Percentiles rank a stretch among this genome's conserved stretches.
Conservation (phyloP, 2,329 filamentous ascomycete genomes). For the Phoma sp. region DNA sequence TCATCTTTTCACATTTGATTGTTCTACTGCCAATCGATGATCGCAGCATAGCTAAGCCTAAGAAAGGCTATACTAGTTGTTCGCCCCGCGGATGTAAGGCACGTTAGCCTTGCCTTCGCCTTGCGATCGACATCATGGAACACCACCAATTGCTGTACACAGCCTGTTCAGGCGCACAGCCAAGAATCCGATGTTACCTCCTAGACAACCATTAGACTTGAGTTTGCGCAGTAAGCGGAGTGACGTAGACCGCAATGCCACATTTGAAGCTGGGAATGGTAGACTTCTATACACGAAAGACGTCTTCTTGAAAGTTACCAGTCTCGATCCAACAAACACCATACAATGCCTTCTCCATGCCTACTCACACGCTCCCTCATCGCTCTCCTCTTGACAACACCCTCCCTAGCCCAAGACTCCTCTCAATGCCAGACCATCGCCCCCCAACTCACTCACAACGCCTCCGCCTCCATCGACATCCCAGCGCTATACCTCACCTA, state of each 20-base stretch:
- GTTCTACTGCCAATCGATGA: neutral
- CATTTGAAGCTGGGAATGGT: neutral
- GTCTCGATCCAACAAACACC: neutral
- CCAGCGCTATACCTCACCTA: neutral
- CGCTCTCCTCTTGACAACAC: neutral
- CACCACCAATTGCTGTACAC: neutral
- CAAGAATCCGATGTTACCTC: neutral
- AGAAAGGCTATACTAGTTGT: neutral
- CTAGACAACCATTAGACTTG: neutral
- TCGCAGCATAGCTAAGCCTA: constrained; percentile 1
- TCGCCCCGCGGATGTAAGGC: neutral
- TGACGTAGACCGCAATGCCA: neutral
- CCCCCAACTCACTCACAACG: neutral
- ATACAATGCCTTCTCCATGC: neutral
- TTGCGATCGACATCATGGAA: neutral
- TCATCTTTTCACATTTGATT: neutral
- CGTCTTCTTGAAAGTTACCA: neutral
- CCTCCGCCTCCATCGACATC: neutral
- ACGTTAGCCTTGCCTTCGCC: neutral
- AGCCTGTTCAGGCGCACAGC: neutral
- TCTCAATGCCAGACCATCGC: neutral
- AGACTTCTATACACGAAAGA: neutral
- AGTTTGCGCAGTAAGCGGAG: neutral
- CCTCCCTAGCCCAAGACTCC: neutral
- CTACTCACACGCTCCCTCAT: neutral